These are phyloP conservation scores for Furcasterigmium sp. DNA, from an alignment of 2,329 filamentous ascomycete genomes.

Conservation along the genomic window DNA sequence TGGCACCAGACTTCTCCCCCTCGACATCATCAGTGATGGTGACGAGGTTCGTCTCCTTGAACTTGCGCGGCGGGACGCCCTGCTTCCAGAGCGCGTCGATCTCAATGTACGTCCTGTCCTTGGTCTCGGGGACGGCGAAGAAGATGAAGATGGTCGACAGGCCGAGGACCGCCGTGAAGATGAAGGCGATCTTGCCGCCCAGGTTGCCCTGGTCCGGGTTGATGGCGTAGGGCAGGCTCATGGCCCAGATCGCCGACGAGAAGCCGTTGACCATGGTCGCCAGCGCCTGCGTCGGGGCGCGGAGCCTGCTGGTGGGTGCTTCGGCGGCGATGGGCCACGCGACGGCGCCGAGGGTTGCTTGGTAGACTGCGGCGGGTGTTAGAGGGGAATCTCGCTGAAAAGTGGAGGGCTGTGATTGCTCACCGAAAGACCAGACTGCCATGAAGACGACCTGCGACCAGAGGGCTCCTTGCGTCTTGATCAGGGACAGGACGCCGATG, in stretches of 20 bases:
- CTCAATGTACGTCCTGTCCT: conserved; percentile 16
- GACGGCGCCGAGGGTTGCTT: conserved; percentile 28
- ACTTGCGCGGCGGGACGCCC: background rate
- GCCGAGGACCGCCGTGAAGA: conserved; percentile 15
- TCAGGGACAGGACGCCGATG: conserved; percentile 21
- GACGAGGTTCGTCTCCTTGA: background rate
- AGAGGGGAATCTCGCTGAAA: background rate
- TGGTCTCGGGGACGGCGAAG: conserved; percentile 14
- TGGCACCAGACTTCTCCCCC: background rate
- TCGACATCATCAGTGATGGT: background rate
- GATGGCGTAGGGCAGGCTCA: conserved; percentile 11
- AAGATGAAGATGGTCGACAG: conserved; percentile 14
- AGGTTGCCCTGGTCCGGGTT: conserved; percentile 19
- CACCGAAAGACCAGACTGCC: conserved; percentile 19
- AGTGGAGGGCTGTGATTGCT: background rate
- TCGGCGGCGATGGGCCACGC: conserved; percentile 17
- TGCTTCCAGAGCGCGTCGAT: conserved; percentile 14
- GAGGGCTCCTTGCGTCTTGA: conserved; percentile 6
- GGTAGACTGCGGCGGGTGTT: conserved; percentile 15
- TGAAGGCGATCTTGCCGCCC: conserved; percentile 27
- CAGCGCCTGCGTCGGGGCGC: conserved; percentile 10
- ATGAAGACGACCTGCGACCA: conserved; percentile 17
- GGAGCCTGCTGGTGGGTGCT: conserved; percentile 9
- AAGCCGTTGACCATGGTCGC: conserved; percentile 10
- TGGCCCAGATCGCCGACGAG: conserved; percentile 11